These are phyloP conservation scores for Moricandia moricandioides DNA, from an alignment of 345 rosid species.

Conservation along the genomic window DNA sequence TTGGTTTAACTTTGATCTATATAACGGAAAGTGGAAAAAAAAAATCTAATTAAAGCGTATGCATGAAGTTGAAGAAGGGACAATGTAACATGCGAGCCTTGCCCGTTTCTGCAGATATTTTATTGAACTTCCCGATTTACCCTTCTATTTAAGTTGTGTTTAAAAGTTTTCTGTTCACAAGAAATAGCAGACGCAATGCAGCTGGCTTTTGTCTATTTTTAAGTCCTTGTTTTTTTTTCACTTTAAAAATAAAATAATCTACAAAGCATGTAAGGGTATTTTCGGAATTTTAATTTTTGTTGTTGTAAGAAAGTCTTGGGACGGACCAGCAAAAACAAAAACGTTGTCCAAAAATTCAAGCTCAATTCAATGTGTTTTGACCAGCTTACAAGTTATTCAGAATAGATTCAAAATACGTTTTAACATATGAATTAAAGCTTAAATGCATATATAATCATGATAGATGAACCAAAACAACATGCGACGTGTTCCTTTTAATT, in stretches of 20 bases:
- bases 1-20: slow-evolving; percentile 11
- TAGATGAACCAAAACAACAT: background rate
- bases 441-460: background rate
- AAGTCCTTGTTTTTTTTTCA: background rate
- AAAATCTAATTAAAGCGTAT: slow-evolving; percentile 51
- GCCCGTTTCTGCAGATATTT: slow-evolving; percentile 59
- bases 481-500: slow-evolving; percentile 5
- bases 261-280: slow-evolving; percentile 10
- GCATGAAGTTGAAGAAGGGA: slow-evolving; percentile 54
- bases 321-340: slow-evolving; percentile 29
- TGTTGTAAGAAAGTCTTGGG: slow-evolving; percentile 15
- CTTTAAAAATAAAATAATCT: background rate
- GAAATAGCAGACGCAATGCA: slow-evolving; percentile 7
- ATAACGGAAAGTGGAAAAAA: slow-evolving; percentile 37
- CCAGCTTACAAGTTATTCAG: slow-evolving; percentile 12
- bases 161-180: background rate
- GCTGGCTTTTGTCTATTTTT: slow-evolving; percentile 15
- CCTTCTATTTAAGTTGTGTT: slow-evolving; percentile 26
- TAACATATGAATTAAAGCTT: slow-evolving; percentile 15
- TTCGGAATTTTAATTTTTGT: background rate
- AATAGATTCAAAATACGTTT: slow-evolving; percentile 13
- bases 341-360: slow-evolving; percentile 7
- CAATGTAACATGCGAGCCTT: slow-evolving; percentile 79
- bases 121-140: slow-evolving; percentile 32
- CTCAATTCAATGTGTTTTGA: slow-evolving; percentile 26